Base-by-base conservation (phyloP, 352 stramenopile genomes). In the Discostella stelligera region DNA sequence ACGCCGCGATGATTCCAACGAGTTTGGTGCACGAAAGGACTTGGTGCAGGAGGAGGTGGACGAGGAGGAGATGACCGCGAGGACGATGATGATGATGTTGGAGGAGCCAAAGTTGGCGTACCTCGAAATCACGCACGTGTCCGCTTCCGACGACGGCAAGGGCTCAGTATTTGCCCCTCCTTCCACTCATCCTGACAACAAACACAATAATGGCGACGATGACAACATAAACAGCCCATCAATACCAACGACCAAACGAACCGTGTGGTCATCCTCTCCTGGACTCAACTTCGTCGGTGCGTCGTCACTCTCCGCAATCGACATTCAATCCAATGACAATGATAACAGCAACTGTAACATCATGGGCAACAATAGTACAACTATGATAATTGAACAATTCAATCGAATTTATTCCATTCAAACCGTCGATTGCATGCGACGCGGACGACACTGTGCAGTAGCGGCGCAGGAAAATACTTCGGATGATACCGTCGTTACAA, bases 221-320 rank as follows among this genome's bases (percentile, higher is more conserved):
- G 18, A 56, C 0, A 54, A 21, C 13, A 64, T 66, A 14, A 16
- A 61, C 9, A 20, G 7, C 54, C 52, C 21, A 32, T 20, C 60
- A 56, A 3, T 13, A 37, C 30, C 3, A 66, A 44, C 3, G 54
- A 44, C 23, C 56, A 30, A 44, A 68, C 21, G 3, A 3, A 44
- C 37, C 2, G 14, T 84, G 6, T 85, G 77, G 77, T 71, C 66
- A 7, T 82, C 72, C 0, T 30, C 67, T 46, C 77, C 77, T 9
- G 77, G 77, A 46, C 39, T 66, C 2, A 85, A 82, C 63, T 85
- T 85, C 41, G 63, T 85, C 0, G 67, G 77, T 30, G 71, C 65
- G 7, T 56, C 72, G 0, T 65, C 46, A 18, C 62, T 77, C 25
- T 53, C 27, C 6, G 30, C 37, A 0, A 20, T 71, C 6, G 58